Percentiles rank a stretch among this genome's conserved stretches.
Evolutionary conservation across 2,329 filamentous ascomycete species (phyloP).

Genomic region (Pezicula radicicola): DNA sequence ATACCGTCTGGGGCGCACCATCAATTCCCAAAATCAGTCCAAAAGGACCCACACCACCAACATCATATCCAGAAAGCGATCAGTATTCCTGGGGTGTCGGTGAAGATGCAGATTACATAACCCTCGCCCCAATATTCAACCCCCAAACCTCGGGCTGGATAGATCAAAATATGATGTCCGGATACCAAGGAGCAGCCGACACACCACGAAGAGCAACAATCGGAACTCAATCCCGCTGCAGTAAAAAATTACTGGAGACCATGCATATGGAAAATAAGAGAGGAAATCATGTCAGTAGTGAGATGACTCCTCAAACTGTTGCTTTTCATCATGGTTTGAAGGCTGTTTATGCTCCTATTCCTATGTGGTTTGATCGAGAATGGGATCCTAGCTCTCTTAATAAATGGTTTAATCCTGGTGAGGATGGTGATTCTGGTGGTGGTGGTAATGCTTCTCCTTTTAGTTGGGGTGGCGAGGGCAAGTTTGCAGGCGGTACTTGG

Average conservation of each 20-base stretch:
- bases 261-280: slow-evolving; percentile 76
- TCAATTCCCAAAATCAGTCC: slow-evolving; percentile 23
- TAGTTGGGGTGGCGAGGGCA: slow-evolving; percentile 55
- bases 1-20: slow-evolving; percentile 69
- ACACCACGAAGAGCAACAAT: slow-evolving; percentile 71
- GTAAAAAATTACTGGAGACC: slow-evolving; percentile 65
- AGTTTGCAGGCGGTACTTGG: slow-evolving; percentile 58
- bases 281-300: slow-evolving; percentile 74
- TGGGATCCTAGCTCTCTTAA: slow-evolving; percentile 56
- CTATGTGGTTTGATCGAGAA: slow-evolving; percentile 74
- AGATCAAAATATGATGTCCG: slow-evolving; percentile 59
- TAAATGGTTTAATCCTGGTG: slow-evolving; percentile 59
- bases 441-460: slow-evolving; percentile 41
- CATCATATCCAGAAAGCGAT: slow-evolving; percentile 53
- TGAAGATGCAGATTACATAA: slow-evolving; percentile 73
- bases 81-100: slow-evolving; percentile 69
- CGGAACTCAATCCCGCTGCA: slow-evolving; percentile 73
- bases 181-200: slow-evolving; percentile 32
- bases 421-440: slow-evolving; percentile 38
- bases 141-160: slow-evolving; percentile 70
- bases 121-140: slow-evolving; percentile 75
- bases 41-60: slow-evolving; percentile 61
- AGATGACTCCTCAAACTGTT: slow-evolving; percentile 75
- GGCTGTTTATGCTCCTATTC: slow-evolving; percentile 74
- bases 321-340: slow-evolving; percentile 77